A percentile compares a stretch with the other conserved stretches of the same genome.
Conservation (phyloP, 2,329 filamentous ascomycete genomes). For the Chrysosporium queenslandicum region DNA sequence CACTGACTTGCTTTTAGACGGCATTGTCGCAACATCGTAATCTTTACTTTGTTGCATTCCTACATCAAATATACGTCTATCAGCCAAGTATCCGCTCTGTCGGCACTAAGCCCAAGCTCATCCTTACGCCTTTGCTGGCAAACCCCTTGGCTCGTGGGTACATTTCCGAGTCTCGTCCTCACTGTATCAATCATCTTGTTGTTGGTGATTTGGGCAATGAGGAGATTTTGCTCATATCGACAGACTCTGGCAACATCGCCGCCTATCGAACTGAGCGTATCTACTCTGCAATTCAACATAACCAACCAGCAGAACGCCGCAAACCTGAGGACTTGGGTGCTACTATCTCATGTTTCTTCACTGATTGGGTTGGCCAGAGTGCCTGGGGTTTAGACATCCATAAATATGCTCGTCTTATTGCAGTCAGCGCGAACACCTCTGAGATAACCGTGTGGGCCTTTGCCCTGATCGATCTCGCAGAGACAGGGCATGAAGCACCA, state of each 20-base stretch:
- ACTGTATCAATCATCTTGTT: constrained; percentile 60
- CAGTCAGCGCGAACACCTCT: constrained; percentile 66
- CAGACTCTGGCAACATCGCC: constrained; percentile 65
- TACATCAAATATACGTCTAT: constrained; percentile 37
- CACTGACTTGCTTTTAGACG: constrained; percentile 23
- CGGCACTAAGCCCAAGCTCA: constrained; percentile 31
- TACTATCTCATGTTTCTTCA: constrained; percentile 51
- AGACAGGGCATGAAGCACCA: constrained; percentile 15
- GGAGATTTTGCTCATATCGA: constrained; percentile 58
- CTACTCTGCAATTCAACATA: constrained; percentile 35
- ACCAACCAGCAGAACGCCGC: not conserved
- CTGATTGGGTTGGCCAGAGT: constrained; percentile 62
- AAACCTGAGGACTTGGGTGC: constrained; percentile 17
- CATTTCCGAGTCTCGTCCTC: constrained; percentile 44
- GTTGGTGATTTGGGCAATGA: constrained; percentile 58
- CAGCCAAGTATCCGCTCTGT: constrained; percentile 34
- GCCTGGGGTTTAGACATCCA: constrained; percentile 89
- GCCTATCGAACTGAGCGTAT: constrained; percentile 56
- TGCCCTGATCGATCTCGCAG: constrained; percentile 39
- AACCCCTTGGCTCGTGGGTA: constrained; percentile 41
- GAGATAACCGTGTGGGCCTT: constrained; percentile 51
- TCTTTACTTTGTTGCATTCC: constrained; percentile 38
- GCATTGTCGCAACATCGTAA: constrained; percentile 41
- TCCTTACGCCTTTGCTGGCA: constrained; percentile 35
- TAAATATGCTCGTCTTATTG: constrained; percentile 68